Conservation (phyloP, 495 filamentous ascomycete species). For the Penicillium tannophilum region DNA sequence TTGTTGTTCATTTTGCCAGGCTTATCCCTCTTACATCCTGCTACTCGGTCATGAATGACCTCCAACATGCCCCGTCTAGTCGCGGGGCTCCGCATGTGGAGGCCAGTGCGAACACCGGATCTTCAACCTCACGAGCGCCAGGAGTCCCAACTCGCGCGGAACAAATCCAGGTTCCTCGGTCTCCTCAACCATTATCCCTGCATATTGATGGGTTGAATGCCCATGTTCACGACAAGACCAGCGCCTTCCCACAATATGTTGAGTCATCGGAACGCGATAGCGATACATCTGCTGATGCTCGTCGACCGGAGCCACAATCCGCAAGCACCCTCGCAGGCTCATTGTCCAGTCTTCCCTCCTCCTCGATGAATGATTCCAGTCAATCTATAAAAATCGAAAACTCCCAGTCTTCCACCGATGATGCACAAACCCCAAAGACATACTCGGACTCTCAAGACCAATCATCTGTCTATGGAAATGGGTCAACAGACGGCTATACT, state of each 20-base stretch:
- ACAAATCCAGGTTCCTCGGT: slow-evolving; percentile 25
- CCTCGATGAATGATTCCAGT: slow-evolving; percentile 17
- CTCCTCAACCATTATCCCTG: slow-evolving; percentile 24
- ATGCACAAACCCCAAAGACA: slow-evolving; percentile 12
- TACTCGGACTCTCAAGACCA: slow-evolving; percentile 13
- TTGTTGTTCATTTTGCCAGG: slow-evolving; percentile 1
- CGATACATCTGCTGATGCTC: slow-evolving; percentile 25
- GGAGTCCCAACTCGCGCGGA: slow-evolving; percentile 12
- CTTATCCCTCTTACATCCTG: not conserved
- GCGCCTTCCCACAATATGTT: slow-evolving; percentile 16
- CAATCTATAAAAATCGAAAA: slow-evolving; percentile 16
- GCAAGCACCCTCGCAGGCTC: slow-evolving; percentile 25
- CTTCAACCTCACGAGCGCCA: slow-evolving; percentile 15
- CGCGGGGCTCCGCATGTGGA: slow-evolving; percentile 26
- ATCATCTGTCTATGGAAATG: slow-evolving; percentile 13
- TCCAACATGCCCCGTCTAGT: slow-evolving; percentile 15
- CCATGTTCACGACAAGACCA: slow-evolving; percentile 10
- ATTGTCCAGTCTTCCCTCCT: slow-evolving; percentile 18
- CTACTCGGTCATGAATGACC: slow-evolving; percentile 26
- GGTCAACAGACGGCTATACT: slow-evolving; percentile 12
- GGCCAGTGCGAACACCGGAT: slow-evolving; percentile 22
- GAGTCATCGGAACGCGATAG: slow-evolving; percentile 32
- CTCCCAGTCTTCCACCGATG: slow-evolving; percentile 12
- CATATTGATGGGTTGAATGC: slow-evolving; percentile 28
- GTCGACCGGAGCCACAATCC: slow-evolving; percentile 24